These are phyloP conservation scores for Santalum album DNA, from an alignment of 164 flowering plant genomes.

Conservation along the genomic window DNA sequence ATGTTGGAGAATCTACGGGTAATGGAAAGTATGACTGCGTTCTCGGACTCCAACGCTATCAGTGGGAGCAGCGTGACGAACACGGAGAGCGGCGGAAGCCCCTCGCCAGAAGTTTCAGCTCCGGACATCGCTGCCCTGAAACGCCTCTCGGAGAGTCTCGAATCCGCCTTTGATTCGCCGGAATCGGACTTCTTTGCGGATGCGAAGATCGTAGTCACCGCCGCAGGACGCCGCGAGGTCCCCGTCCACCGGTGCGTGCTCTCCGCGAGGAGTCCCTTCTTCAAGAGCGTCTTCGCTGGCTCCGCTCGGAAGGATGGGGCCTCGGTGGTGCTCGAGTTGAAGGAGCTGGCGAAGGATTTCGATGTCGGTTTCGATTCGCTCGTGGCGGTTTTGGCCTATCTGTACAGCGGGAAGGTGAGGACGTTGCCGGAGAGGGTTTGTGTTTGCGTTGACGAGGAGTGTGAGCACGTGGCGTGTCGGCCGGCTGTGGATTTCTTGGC, in stretches of 20 bases:
- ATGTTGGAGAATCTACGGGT: no score
- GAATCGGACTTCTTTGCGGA: conserved; percentile 43
- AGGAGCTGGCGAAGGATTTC: conserved; percentile 45
- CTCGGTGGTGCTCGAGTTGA: conserved; percentile 32
- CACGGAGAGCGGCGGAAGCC: conserved; percentile 2
- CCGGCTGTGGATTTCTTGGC: conserved; percentile 58
- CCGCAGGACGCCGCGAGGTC: conserved; percentile 25
- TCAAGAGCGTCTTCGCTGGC: conserved; percentile 32
- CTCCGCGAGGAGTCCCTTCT: conserved; percentile 50
- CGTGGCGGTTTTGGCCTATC: conserved; percentile 46
- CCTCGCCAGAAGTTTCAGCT: conserved; percentile 16
- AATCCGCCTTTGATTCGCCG: conserved; percentile 31
- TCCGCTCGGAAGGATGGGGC: conserved; percentile 16
- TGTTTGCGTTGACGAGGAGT: conserved; percentile 62
- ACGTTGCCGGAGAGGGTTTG: conserved; percentile 37
- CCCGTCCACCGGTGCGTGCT: conserved; percentile 68
- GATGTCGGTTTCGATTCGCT: conserved; percentile 55
- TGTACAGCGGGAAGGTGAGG: conserved; percentile 60
- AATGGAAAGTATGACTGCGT: conserved; percentile 14
- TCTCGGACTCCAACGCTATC: conserved; percentile 63
- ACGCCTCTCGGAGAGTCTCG: conserved; percentile 46
- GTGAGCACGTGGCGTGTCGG: conserved; percentile 55
- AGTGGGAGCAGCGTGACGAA: conserved; percentile 29
- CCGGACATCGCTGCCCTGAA: conserved; percentile 33
- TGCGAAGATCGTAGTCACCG: conserved; percentile 33